Evolutionary conservation across 306 rosid species (phyloP).

Genomic region (Betula pendula): DNA sequence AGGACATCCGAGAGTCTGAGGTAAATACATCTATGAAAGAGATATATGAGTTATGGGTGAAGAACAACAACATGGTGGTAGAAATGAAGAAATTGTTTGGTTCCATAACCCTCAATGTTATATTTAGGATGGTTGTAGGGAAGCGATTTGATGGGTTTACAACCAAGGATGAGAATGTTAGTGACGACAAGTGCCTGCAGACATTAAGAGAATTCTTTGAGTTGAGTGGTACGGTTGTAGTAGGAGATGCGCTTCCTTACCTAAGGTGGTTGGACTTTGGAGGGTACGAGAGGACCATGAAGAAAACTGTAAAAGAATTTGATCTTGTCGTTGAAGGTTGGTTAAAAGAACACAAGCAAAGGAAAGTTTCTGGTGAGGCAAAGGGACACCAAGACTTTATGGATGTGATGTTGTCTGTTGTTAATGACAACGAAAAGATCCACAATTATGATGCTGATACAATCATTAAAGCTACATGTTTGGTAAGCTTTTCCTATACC

Average conservation of each 20-base stretch:
- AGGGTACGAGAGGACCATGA: constrained; percentile 18
- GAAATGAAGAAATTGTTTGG: constrained; percentile 44
- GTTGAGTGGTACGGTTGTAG: constrained; percentile 15
- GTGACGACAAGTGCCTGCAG: constrained; percentile 10
- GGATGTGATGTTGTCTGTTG: constrained; percentile 32
- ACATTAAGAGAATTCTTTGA: not conserved
- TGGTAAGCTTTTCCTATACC: not conserved
- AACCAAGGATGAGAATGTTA: not conserved
- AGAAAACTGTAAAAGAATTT: constrained; percentile 24
- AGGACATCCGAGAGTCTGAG: constrained; percentile 24
- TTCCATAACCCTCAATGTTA: constrained; percentile 9
- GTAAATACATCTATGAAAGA: constrained; percentile 21
- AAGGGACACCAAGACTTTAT: constrained; percentile 18
- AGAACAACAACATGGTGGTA: not conserved
- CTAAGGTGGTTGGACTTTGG: constrained; percentile 54
- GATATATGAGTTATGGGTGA: not conserved
- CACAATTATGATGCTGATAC: constrained; percentile 15
- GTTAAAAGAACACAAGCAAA: constrained; percentile 34
- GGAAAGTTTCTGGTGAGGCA: not conserved
- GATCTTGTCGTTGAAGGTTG: constrained; percentile 16
- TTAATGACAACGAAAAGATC: not conserved
- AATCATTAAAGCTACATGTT: constrained; percentile 17
- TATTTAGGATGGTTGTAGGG: constrained; percentile 28
- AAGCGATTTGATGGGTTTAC: constrained; percentile 5
- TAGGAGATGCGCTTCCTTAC: constrained; percentile 31